Base-by-base conservation (phyloP, 768 basidiomycete species). In the Mycena crocata region DNA sequence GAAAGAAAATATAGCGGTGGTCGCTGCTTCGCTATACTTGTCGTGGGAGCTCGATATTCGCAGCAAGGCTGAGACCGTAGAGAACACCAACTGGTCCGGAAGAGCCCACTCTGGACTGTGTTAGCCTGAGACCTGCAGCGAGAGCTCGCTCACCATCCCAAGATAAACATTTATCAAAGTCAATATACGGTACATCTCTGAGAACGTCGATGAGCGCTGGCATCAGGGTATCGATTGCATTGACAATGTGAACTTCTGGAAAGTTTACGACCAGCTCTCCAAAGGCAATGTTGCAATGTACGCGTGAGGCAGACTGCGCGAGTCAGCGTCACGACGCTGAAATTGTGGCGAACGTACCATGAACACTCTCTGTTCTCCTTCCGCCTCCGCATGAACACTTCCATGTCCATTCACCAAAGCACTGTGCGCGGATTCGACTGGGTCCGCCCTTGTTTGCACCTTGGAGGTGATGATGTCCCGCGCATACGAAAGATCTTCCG, bases 211-310 rank as follows among this genome's bases (percentile, higher is more conserved):
- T 75, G 24, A 96, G 85, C 7, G 86, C 83, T 4, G 86, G 83
- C 44, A 93, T 79, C 24, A 91, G 71, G 21, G 81, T 82, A 68
- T 86, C 83, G 42, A 86, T 82, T 30, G 84, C 85, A 21, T 80
- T 77, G 12, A 74, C 75, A 32, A 91, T 82, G 69, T 87, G 84
- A 9, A 77, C 72, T 39, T 88, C 80, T 0, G 90, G 83, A 65
- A 90, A 85, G 73, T 89, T 89, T 59, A 89, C 78, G 21, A 93
- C 86, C 57, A 94, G 83, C 73, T 94, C 90, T 37, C 91, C 93
- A 70, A 94, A 95, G 2, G 93, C 93, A 66, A 94, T 91, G 68
- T 92, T 92, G 78, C 90, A 93, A 69, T 93, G 91, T 21, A 89
- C 87, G 59, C 88, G 83, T 3, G 91, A 90, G 15, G 88, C 87